A percentile compares a stretch with the other conserved stretches of the same genome.
Evolutionary conservation across 768 basidiomycete genomes (phyloP).

Genomic region (Tubosaeta sp.): DNA sequence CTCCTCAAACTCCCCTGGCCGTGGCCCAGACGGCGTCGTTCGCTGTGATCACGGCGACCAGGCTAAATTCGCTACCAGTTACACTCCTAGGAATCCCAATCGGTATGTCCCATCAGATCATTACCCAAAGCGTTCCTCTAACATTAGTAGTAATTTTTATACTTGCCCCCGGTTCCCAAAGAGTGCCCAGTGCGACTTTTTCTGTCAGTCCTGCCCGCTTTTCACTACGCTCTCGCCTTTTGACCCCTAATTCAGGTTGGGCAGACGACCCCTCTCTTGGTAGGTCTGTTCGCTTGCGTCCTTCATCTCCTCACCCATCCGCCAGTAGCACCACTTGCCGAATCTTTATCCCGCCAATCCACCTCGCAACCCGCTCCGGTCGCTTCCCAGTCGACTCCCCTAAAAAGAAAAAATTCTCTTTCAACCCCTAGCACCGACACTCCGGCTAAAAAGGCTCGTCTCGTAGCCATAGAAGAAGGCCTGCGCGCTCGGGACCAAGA

Average conservation of each 20-base stretch:
- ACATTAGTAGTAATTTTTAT: constrained; percentile 32
- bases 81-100: constrained; percentile 26
- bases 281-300: background rate
- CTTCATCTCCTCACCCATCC: background rate
- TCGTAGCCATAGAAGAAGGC: constrained; percentile 11
- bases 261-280: constrained; percentile 23
- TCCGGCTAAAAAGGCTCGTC: background rate
- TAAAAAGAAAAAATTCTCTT: constrained; percentile 2
- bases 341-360: background rate
- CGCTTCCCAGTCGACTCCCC: background rate
- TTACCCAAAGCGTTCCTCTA: background rate
- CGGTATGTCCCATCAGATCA: constrained; percentile 29
- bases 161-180: constrained; percentile 26
- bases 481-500: constrained; percentile 2
- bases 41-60: constrained; percentile 33
- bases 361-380: background rate
- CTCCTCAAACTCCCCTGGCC: constrained; percentile 12
- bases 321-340: background rate
- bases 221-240: background rate
- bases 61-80: constrained; percentile 27
- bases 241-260: constrained; percentile 29
- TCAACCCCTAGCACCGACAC: background rate
- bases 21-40: constrained; percentile 29
- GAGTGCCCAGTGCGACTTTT: constrained; percentile 28
- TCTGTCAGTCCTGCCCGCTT: constrained; percentile 26